Evolutionary conservation across 2,329 filamentous ascomycete genomes (phyloP), one percentile per base, ranked within the genome.

Genomic region (Ophiosphaerella narmari): DNA sequence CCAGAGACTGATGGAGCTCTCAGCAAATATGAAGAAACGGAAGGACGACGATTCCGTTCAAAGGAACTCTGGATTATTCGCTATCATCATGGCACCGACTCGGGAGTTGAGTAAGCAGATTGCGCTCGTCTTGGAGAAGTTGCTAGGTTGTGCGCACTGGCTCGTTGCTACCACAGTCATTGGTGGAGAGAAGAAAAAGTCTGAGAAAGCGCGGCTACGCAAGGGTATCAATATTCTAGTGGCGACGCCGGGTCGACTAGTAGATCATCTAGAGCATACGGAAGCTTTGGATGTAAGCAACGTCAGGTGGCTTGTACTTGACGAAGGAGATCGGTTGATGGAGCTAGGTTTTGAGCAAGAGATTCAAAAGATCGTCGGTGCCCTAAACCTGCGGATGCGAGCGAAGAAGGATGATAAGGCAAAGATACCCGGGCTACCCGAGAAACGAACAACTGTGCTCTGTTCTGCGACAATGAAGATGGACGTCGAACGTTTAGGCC

Each of bases 401-500:
- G 78, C 81, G 33, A 81, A 82, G 48, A 83, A 81, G 47, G 84
- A 83, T 26, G 81, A 82, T 33, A 84, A 86, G 4, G 73, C 77
- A 2, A 79, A 87, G 33, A 83, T 83, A 4, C 82, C 82, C 14
- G 78, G 88, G 4, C 80, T 96, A 7, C 87, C 91, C 0, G 85
- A 85, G 45, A 83, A 91, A 57, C 84, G 92, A 48, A 87, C 90
- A 1, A 97, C 94, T 0, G 82, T 99, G 4, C 82, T 99, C 2
- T 99, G 94, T 73, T 99, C 94, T 4, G 94, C 94, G 3, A 99
- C 94, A 0, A 89, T 99, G 86, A 97, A 97, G 77, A 92, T 96
- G 86, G 94, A 93, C 63, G 94, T 97, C 1, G 92, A 97, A 71
- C 88, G 89, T 62, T 78, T 99, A 5, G 92, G 93, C 36, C 91